Conservation (phyloP, 768 basidiomycete genomes). For the Ramaria rubella region DNA sequence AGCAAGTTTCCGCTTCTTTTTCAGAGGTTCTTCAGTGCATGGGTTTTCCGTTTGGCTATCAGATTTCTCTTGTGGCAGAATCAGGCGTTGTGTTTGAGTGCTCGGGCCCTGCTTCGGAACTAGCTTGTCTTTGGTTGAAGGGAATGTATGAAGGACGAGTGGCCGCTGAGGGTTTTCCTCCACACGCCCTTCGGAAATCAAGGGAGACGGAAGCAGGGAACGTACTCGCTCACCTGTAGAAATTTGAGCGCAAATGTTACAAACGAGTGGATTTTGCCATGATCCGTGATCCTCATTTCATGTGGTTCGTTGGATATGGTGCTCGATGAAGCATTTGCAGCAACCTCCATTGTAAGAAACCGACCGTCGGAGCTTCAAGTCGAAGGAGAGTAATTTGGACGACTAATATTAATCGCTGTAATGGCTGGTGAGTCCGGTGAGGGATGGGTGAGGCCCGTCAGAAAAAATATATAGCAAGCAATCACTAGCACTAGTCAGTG, state of each 20-base stretch:
- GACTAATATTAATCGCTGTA: too few relatives aligned
- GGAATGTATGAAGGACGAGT: slow-evolving; percentile 55
- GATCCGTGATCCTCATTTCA: slow-evolving; percentile 46
- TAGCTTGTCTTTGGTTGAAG: slow-evolving; percentile 18
- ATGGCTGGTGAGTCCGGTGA: too few relatives aligned
- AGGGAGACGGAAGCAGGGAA: not conserved
- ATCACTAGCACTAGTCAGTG: too few relatives aligned
- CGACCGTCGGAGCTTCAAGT: too few relatives aligned
- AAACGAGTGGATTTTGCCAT: slow-evolving; percentile 49
- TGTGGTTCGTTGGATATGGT: slow-evolving; percentile 17
- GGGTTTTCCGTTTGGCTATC: not conserved
- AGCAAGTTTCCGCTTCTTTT: slow-evolving; percentile 13
- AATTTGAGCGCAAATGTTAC: slow-evolving; percentile 48
- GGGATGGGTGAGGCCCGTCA: too few relatives aligned
- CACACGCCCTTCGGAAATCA: not conserved
- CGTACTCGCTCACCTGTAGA: slow-evolving; percentile 36
- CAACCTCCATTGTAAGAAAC: too few relatives aligned
- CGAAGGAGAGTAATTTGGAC: too few relatives aligned
- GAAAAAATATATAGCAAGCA: too few relatives aligned
- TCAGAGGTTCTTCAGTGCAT: not conserved
- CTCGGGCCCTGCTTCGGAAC: slow-evolving; percentile 6
- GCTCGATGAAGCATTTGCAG: not conserved
- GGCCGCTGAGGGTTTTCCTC: slow-evolving; percentile 45
- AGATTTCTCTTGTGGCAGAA: not conserved
- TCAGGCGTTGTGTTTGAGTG: slow-evolving; percentile 5